These are phyloP conservation scores for Crithidia fasciculata DNA, from an alignment of 208 protist genomes.

Conservation along the genomic window DNA sequence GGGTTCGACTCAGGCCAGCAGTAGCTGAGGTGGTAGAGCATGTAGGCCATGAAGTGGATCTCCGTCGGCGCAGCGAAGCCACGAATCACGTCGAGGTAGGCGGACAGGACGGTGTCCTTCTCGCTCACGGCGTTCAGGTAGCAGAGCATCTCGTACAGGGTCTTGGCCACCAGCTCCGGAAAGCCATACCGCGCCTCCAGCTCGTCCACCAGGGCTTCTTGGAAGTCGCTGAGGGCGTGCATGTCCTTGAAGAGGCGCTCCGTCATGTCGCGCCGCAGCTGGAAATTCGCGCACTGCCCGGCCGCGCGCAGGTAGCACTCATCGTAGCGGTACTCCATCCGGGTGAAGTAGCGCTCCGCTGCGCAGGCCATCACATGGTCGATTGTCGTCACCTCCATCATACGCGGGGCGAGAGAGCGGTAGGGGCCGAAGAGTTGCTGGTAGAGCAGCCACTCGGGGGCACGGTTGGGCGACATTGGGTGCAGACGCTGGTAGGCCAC, in stretches of 20 bases:
- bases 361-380: constrained; percentile 83
- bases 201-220: constrained; percentile 86
- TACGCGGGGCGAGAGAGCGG: constrained; percentile 74
- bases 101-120: constrained; percentile 56
- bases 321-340: constrained; percentile 79
- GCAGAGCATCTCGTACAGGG: constrained; percentile 89
- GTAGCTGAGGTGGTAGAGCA: constrained; percentile 84
- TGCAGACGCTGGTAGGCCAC: constrained; percentile 80
- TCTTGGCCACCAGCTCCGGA: constrained; percentile 89
- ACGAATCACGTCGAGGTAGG: constrained; percentile 83
- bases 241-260: constrained; percentile 84
- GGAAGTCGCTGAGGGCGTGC: constrained; percentile 85
- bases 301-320: constrained; percentile 64
- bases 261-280: constrained; percentile 71
- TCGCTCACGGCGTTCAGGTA: constrained; percentile 75
- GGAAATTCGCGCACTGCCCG: constrained; percentile 63
- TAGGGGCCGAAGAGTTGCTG: constrained; percentile 78
- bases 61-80: constrained; percentile 83
- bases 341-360: constrained; percentile 78
- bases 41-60: constrained; percentile 85
- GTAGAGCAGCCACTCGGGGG: constrained; percentile 87
- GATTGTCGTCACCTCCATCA: constrained; percentile 84
- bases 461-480: constrained; percentile 84
- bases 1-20: constrained; percentile 85
- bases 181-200: constrained; percentile 86